These are phyloP conservation scores for Lachnellula subtilissima DNA, from an alignment of 2,329 filamentous ascomycete species.

Conservation along the genomic window DNA sequence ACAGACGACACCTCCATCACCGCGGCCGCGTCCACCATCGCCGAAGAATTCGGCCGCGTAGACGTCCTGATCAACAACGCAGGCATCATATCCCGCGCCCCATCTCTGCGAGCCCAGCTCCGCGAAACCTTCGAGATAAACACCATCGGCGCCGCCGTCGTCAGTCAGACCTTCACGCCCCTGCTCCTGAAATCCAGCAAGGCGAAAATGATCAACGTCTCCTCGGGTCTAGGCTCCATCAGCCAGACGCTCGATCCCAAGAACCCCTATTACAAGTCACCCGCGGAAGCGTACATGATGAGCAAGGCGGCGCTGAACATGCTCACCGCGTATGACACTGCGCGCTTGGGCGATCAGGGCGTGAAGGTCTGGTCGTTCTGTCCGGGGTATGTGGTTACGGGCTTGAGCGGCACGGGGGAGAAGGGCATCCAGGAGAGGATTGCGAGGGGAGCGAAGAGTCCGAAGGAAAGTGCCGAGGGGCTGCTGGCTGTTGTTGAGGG, in stretches of 20 bases:
- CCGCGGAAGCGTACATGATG: slow-evolving; percentile 11
- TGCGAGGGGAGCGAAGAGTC: slow-evolving; percentile 14
- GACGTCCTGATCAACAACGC: slow-evolving; percentile 31
- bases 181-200: slow-evolving; percentile 15
- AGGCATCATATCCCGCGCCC: slow-evolving; percentile 2
- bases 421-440: slow-evolving; percentile 9
- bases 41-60: slow-evolving; percentile 20
- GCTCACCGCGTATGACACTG: slow-evolving; percentile 10
- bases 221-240: slow-evolving; percentile 14
- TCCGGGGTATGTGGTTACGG: slow-evolving; percentile 34
- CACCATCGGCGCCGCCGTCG: slow-evolving; percentile 14
- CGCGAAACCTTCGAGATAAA: slow-evolving; percentile 16
- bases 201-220: slow-evolving; percentile 17
- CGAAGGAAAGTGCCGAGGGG: slow-evolving; percentile 21
- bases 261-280: neutral
- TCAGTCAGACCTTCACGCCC: slow-evolving; percentile 14
- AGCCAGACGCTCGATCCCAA: slow-evolving; percentile 11
- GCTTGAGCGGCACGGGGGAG: slow-evolving; percentile 23
- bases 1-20: slow-evolving; percentile 9
- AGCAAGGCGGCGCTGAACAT: slow-evolving; percentile 26
- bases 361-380: slow-evolving; percentile 29
- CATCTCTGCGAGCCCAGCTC: neutral
- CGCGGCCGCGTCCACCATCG: slow-evolving; percentile 1
- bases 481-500: slow-evolving; percentile 28
- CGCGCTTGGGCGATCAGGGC: slow-evolving; percentile 7